A percentile compares a stretch with the other conserved stretches of the same genome.
Evolutionary conservation across 495 filamentous ascomycete species (phyloP).

Genomic region (Apodospora peruviana): DNA sequence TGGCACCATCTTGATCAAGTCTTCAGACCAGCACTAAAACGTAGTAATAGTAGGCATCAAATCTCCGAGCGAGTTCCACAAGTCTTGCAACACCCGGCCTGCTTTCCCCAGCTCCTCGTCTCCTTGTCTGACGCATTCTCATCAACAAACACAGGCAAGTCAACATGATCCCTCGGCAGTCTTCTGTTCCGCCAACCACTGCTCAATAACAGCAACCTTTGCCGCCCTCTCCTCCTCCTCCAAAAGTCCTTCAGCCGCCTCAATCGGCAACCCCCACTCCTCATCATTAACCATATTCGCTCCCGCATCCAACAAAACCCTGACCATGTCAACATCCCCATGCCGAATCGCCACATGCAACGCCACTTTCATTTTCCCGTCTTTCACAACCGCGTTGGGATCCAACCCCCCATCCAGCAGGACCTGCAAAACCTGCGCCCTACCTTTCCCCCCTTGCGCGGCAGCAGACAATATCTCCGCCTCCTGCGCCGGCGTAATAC

Average conservation of each 20-base stretch:
- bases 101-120: background rate
- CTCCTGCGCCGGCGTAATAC: background rate
- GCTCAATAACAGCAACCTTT: slow-evolving; percentile 1
- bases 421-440: background rate
- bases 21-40: too few species aligned
- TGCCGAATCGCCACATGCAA: slow-evolving; percentile 1
- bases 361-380: background rate
- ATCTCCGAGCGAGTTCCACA: background rate
- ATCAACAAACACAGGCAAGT: slow-evolving; percentile 1
- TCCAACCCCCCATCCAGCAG: background rate
- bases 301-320: background rate
- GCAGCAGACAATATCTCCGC: background rate
- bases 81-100: background rate
- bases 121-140: background rate
- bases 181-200: background rate
- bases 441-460: background rate
- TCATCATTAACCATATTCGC: background rate
- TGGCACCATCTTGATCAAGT: too few species aligned
- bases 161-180: background rate
- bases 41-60: too few species aligned
- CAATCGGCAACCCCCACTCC: slow-evolving; percentile 1
- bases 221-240: background rate
- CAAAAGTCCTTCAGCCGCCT: background rate
- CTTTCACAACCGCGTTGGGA: background rate
- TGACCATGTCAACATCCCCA: background rate